Percentiles rank a stretch among this genome's conserved stretches.
These are phyloP conservation scores for Vairimorpha apis DNA, from an alignment of 371 early-diverging fungal genomes.

Conservation along the genomic window DNA sequence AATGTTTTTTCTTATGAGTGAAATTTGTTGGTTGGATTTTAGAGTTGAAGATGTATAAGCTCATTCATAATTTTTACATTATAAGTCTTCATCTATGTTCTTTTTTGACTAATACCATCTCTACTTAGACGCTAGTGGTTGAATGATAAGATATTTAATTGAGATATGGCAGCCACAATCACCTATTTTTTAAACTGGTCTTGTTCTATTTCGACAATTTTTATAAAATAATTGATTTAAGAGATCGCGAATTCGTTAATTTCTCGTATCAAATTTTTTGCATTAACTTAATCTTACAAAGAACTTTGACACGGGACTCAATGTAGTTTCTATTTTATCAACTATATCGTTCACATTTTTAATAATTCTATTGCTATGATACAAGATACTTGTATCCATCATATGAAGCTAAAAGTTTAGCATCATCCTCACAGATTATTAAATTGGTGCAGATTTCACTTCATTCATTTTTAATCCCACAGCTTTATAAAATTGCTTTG, in stretches of 20 bases:
- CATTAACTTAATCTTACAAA: not conserved
- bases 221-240: not conserved
- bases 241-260: slow-evolving; percentile 3
- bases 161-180: not conserved
- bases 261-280: not conserved
- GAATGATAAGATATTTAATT: not conserved
- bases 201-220: not conserved
- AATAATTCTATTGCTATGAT: not conserved
- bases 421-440: not conserved
- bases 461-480: not conserved
- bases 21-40: not conserved
- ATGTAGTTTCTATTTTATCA: not conserved
- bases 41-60: not conserved
- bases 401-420: not conserved
- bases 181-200: not conserved
- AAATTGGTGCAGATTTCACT: not conserved
- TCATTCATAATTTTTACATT: not conserved
- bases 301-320: not conserved
- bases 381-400: slow-evolving; percentile 3
- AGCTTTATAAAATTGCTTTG: not conserved
- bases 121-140: not conserved
- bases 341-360: not conserved
- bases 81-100: not conserved
- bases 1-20: not conserved
- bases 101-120: not conserved